Percentiles rank a stretch among this genome's conserved stretches.
phyloP scores from a whole-genome alignment of 495 filamentous ascomycete species.

The Aspergillus sclerotioniger region DNA sequence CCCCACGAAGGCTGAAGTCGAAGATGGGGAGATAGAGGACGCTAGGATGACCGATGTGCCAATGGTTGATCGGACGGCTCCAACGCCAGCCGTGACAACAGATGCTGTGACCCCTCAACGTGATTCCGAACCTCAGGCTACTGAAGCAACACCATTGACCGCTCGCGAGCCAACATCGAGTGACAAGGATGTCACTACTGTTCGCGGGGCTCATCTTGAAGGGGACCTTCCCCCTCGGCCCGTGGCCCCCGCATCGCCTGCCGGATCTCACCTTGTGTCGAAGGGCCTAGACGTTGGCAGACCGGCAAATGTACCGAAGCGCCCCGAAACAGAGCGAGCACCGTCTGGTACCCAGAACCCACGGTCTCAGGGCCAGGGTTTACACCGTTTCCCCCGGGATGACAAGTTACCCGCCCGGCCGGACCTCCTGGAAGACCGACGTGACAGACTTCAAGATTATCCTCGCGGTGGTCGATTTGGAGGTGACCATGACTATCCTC shows the following conservation, averaged over 20 bases:
- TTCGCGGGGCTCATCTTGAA: slow-evolving; percentile 8
- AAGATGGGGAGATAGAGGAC: slow-evolving; percentile 79
- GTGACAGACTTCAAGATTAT: slow-evolving; percentile 39
- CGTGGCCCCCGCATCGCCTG: slow-evolving; percentile 19
- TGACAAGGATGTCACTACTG: slow-evolving; percentile 18
- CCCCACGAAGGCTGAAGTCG: slow-evolving; percentile 54
- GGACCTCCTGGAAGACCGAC: slow-evolving; percentile 39
- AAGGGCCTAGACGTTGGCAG: slow-evolving; percentile 29
- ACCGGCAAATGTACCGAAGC: slow-evolving; percentile 33
- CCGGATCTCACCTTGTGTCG: slow-evolving; percentile 22
- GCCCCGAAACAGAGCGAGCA: slow-evolving; percentile 36
- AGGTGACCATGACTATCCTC: slow-evolving; percentile 33
- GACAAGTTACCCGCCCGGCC: slow-evolving; percentile 37
- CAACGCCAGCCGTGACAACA: slow-evolving; percentile 11
- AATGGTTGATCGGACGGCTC: slow-evolving; percentile 9
- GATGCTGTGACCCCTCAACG: slow-evolving; percentile 12
- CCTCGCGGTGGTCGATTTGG: slow-evolving; percentile 36
- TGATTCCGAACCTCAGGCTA: slow-evolving; percentile 14
- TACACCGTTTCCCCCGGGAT: slow-evolving; percentile 30
- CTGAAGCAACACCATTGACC: slow-evolving; percentile 14
- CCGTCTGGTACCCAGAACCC: slow-evolving; percentile 16
- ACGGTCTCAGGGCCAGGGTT: slow-evolving; percentile 29
- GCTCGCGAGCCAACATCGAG: slow-evolving; percentile 12
- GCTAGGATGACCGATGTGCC: slow-evolving; percentile 47
- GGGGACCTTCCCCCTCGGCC: slow-evolving; percentile 13